Percentiles rank a stretch among this genome's conserved stretches.
Conservation (phyloP, 1,284 basidiomycete species). For the Marasmius sp. region DNA sequence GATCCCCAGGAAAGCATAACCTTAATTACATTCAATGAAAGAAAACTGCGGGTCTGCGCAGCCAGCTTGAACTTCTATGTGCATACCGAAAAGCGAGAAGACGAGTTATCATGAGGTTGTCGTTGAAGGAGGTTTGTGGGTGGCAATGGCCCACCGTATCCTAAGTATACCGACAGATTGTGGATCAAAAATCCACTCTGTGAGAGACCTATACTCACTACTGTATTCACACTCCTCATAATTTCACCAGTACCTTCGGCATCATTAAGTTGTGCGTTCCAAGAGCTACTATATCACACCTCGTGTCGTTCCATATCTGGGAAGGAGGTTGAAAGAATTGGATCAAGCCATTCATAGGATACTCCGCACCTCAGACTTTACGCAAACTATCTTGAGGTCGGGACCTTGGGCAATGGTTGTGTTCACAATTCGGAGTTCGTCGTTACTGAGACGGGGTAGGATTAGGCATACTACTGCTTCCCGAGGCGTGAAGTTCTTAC, state of each 20-base stretch:
- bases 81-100: too few relatives aligned
- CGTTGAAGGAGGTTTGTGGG: too few relatives aligned
- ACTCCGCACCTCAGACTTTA: slow-evolving; percentile 4
- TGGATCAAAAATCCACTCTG: too few relatives aligned
- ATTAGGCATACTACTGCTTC: background rate
- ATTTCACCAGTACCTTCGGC: background rate
- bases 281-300: background rate
- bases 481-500: slow-evolving; percentile 25
- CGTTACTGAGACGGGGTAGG: slow-evolving; percentile 1
- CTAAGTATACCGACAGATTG: too few relatives aligned
- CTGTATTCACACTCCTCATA: background rate
- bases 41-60: too few relatives aligned
- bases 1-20: too few relatives aligned
- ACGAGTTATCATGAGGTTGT: too few relatives aligned
- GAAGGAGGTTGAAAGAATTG: background rate
- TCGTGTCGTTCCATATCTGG: background rate
- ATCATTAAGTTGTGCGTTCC: background rate
- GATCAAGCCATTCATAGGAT: background rate
- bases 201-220: background rate
- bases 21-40: too few relatives aligned
- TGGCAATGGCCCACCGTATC: too few relatives aligned
- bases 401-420: slow-evolving; percentile 3
- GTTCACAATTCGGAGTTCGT: slow-evolving; percentile 7
- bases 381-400: background rate
- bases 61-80: too few relatives aligned